These are phyloP conservation scores for Fusarium stilboides DNA, from an alignment of 2,329 filamentous ascomycete genomes.

Conservation along the genomic window DNA sequence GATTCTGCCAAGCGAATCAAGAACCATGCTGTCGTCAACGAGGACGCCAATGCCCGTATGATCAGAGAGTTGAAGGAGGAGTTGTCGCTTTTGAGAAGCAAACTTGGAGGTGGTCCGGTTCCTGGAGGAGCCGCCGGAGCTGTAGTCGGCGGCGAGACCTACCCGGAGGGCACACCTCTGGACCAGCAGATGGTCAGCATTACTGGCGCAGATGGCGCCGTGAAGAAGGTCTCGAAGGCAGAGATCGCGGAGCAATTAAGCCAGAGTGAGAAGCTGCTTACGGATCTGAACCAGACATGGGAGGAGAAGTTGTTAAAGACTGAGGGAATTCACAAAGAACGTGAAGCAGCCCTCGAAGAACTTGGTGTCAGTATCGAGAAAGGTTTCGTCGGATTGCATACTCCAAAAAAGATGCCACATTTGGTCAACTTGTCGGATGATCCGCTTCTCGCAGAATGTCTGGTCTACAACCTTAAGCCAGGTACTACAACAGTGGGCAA, in stretches of 20 bases:
- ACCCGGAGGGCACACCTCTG: constrained; percentile 90
- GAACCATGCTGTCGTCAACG: constrained; percentile 99
- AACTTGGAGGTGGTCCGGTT: constrained; percentile 75
- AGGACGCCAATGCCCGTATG: constrained; percentile 99
- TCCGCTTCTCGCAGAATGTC: constrained; percentile 92
- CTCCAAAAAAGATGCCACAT: constrained; percentile 99
- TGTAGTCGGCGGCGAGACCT: constrained; percentile 81
- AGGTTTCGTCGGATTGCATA: constrained; percentile 94
- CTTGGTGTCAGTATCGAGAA: constrained; percentile 99
- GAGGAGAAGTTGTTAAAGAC: constrained; percentile 96
- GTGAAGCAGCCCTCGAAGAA: constrained; percentile 94
- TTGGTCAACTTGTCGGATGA: constrained; percentile 97
- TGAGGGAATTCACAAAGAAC: constrained; percentile 97
- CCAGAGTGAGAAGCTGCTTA: constrained; percentile 96
- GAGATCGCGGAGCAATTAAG: constrained; percentile 97
- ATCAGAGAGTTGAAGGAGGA: constrained; percentile 98
- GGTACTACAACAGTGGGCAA: constrained; percentile 95
- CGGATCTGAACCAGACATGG: constrained; percentile 98
- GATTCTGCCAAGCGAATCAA: constrained; percentile 99
- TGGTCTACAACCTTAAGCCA: constrained; percentile 98
- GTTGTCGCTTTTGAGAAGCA: constrained; percentile 85
- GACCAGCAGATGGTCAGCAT: constrained; percentile 98
- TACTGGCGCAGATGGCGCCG: constrained; percentile 83
- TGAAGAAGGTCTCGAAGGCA: constrained; percentile 97
- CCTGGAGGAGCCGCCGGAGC: constrained; percentile 62